phyloP scores from a whole-genome alignment of 441 rosid species.

The Arabidopsis hybrid region DNA sequence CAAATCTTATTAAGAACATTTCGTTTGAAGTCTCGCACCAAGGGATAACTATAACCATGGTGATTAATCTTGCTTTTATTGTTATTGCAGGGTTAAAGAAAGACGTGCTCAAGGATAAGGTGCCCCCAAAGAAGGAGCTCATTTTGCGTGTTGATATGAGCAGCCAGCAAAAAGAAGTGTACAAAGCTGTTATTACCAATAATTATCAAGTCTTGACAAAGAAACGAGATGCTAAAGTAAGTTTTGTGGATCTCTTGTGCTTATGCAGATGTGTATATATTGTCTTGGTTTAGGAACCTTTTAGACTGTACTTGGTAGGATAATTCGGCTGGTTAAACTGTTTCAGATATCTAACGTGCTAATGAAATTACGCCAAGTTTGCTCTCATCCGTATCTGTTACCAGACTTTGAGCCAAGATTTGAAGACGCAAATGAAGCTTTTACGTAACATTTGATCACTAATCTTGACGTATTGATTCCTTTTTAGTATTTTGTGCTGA shows the following conservation, averaged over 20 bases:
- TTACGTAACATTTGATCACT: slow-evolving; percentile 56
- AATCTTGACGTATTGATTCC: neutral
- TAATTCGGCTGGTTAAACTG: slow-evolving; percentile 40
- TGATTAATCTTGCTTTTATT: slow-evolving; percentile 28
- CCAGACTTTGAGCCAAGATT: slow-evolving; percentile 89
- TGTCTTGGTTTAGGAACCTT: neutral
- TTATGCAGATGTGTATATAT: neutral
- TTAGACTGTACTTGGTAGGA: slow-evolving; percentile 8
- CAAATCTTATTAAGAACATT: slow-evolving; percentile 12
- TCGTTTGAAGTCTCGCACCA: neutral
- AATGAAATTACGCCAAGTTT: slow-evolving; percentile 97
- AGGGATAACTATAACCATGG: slow-evolving; percentile 3
- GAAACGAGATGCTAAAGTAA: slow-evolving; percentile 90
- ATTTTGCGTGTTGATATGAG: slow-evolving; percentile 93
- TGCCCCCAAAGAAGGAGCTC: slow-evolving; percentile 98
- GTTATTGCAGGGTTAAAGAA: slow-evolving; percentile 86
- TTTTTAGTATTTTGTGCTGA: slow-evolving; percentile 13
- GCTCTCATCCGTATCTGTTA: slow-evolving; percentile 94
- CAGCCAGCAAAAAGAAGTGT: slow-evolving; percentile 87
- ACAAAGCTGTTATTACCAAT: slow-evolving; percentile 90
- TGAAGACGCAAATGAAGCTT: slow-evolving; percentile 67
- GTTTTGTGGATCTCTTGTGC: slow-evolving; percentile 3
- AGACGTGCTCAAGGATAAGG: slow-evolving; percentile 84
- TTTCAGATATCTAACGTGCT: slow-evolving; percentile 87
- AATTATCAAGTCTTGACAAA: slow-evolving; percentile 87